Evolutionary conservation across 176 grass and related monocot species (phyloP).

Genomic region (Phoenix roebelenii): DNA sequence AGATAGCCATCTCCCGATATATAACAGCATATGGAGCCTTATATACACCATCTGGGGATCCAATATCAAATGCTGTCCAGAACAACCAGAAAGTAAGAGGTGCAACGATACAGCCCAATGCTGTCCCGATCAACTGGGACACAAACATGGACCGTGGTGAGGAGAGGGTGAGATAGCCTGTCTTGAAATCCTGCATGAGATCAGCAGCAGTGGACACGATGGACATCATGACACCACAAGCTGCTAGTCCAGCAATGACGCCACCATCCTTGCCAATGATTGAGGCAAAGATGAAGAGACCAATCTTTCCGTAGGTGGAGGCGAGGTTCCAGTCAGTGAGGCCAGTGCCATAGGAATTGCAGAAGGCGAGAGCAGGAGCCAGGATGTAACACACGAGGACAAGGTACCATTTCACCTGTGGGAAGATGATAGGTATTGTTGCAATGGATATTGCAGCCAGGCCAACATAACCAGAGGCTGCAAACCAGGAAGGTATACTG

Average conservation of each 20-base stretch:
- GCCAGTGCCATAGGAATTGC: constrained; percentile 79
- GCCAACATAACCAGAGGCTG: constrained; percentile 46
- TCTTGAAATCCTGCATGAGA: constrained; percentile 98
- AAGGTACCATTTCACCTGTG: constrained; percentile 80
- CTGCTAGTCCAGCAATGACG: constrained; percentile 66
- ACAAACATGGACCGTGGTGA: constrained; percentile 87
- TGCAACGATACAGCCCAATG: constrained; percentile 61
- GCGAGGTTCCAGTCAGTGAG: constrained; percentile 72
- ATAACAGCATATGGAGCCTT: constrained; percentile 87
- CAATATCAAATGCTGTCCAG: constrained; percentile 72
- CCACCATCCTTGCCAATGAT: constrained; percentile 57
- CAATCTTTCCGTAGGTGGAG: constrained; percentile 75
- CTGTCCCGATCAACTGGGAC: constrained; percentile 72
- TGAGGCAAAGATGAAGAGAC: constrained; percentile 69
- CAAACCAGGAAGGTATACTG: constrained; percentile 69
- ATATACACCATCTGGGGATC: constrained; percentile 61
- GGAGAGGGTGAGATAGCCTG: constrained; percentile 73
- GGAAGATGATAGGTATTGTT: constrained; percentile 66
- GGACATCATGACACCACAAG: constrained; percentile 87
- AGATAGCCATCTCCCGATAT: constrained; percentile 69
- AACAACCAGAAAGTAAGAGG: constrained; percentile 86
- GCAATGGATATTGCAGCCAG: constrained; percentile 64
- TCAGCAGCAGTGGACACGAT: constrained; percentile 76
- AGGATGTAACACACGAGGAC: constrained; percentile 51
- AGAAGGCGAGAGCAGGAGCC: constrained; percentile 76